Base-by-base conservation (phyloP, 139 green algal species). In the Ettlia oleoabundans region DNA sequence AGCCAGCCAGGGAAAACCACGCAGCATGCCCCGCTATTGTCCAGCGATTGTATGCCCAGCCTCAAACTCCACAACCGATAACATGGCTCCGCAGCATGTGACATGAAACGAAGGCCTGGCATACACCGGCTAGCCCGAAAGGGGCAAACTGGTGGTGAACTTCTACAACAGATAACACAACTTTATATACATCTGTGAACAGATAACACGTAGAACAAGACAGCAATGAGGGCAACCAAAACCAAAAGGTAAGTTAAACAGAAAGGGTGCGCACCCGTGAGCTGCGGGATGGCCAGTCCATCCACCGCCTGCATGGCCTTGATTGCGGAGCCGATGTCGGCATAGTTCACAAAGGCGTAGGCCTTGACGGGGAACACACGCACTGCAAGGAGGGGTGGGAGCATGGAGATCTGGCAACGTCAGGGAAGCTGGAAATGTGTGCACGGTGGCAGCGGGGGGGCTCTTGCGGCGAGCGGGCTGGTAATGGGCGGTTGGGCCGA, bases 271-370 rank as follows among this genome's bases (percentile, higher is more conserved):
- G 32, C 33, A 80, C 91, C 91, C 40, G 91, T 92, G 41, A 96
- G 77, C 24, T 82, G 52, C 0, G 86, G 85, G 9, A 92, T 78
- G 32, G 77, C 71, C 71, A 92, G 82, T 15, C 86, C 90, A 61
- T 96, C 89, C n/a, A 97, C 82, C 5, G 81, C 67, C 32, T 58
- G 55, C 70, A 91, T 87, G 4, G 86, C 88, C 77, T 92, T 91
- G 24, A 91, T 88, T 4, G 86, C 84, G 30, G 77, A 76, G 13
- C 88, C 87, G 40, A 89, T 79, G 3, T 84, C 64, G n/a, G 75
- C 68, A 64, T 92, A 94, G 82, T 95, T 96, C 32, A 97, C 91
- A 79, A 97, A 94, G 32, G 93, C 93, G 76, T 91, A 96, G 21
- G 91, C 93, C 86, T 94, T 95, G 65, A 89, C 93, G 2, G 93